phyloP scores from a whole-genome alignment of 768 basidiomycete species.

The Boletellus emodensis region DNA sequence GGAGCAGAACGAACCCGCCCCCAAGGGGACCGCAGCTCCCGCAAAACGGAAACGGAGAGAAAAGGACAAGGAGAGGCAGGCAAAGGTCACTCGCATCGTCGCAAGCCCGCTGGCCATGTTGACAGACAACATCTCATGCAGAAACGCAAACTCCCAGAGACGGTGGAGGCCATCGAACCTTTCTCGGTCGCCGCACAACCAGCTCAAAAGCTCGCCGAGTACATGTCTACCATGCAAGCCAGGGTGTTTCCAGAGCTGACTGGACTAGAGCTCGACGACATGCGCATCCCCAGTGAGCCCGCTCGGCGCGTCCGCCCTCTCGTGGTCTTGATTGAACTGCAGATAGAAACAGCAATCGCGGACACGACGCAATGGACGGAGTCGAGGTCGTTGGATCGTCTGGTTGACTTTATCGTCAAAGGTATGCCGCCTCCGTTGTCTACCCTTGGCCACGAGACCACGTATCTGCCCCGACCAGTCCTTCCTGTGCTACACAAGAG shows the following conservation, averaged over 20 bases:
- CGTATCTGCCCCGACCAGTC: conserved; percentile 35
- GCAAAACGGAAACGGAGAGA: conserved; percentile 72
- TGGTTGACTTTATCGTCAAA: conserved; percentile 73
- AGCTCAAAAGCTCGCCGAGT: conserved; percentile 54
- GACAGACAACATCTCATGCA: conserved; percentile 26
- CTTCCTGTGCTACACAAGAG: conserved; percentile 65
- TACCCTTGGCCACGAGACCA: neutral
- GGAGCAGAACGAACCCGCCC: conserved; percentile 30
- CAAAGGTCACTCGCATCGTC: conserved; percentile 47
- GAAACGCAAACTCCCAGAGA: conserved; percentile 63
- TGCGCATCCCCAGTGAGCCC: conserved; percentile 68
- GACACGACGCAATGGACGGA: conserved; percentile 75
- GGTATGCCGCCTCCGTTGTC: conserved; percentile 40
- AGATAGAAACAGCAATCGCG: conserved; percentile 67
- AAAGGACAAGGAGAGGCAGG: conserved; percentile 69
- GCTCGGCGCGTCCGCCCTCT: neutral
- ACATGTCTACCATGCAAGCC: conserved; percentile 61
- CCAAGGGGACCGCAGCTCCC: conserved; percentile 17
- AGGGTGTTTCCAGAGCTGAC: conserved; percentile 69
- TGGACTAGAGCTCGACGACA: conserved; percentile 74
- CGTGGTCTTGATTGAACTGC: conserved; percentile 45
- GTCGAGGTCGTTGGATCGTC: conserved; percentile 63
- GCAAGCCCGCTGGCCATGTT: neutral
- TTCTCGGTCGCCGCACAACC: conserved; percentile 54
- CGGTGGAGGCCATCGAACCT: conserved; percentile 33